Percentiles rank a stretch among this genome's conserved stretches.
Conservation (phyloP, 345 rosid genomes). For the Eutrema yunnanense region DNA sequence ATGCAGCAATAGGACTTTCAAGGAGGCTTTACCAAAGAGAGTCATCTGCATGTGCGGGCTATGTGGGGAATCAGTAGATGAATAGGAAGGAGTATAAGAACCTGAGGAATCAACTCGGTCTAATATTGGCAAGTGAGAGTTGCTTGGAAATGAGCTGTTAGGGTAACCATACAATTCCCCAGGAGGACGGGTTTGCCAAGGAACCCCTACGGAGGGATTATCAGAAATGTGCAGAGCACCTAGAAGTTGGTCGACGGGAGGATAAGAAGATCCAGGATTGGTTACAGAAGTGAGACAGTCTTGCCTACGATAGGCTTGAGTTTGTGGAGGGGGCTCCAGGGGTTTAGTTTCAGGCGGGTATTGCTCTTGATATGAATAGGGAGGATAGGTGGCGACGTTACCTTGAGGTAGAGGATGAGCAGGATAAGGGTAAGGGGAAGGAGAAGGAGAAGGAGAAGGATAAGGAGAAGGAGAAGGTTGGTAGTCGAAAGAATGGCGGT, state of each 20-base stretch:
- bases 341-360: slow-evolving; percentile 40
- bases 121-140: slow-evolving; percentile 39
- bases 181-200: slow-evolving; percentile 30
- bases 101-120: slow-evolving; percentile 39
- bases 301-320: slow-evolving; percentile 41
- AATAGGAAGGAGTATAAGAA: slow-evolving; percentile 27
- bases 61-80: slow-evolving; percentile 42
- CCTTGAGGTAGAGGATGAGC: slow-evolving; percentile 27
- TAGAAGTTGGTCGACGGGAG: slow-evolving; percentile 62
- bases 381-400: slow-evolving; percentile 13
- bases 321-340: slow-evolving; percentile 24
- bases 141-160: slow-evolving; percentile 52
- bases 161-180: slow-evolving; percentile 53
- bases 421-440: slow-evolving; percentile 23
- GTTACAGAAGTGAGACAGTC: slow-evolving; percentile 35
- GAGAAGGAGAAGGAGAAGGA: no score
- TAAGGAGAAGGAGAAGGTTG: slow-evolving; percentile 24
- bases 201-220: slow-evolving; percentile 31
- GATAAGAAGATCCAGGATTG: slow-evolving; percentile 38
- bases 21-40: slow-evolving; percentile 60
- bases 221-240: slow-evolving; percentile 37
- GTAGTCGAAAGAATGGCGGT: slow-evolving; percentile 38
- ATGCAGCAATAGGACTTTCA: slow-evolving; percentile 71
- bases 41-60: slow-evolving; percentile 39
- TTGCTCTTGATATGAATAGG: slow-evolving; percentile 38